A percentile compares a stretch with the other conserved stretches of the same genome.
phyloP scores from a whole-genome alignment of 208 protist genomes.

The Trypanosoma mega region DNA sequence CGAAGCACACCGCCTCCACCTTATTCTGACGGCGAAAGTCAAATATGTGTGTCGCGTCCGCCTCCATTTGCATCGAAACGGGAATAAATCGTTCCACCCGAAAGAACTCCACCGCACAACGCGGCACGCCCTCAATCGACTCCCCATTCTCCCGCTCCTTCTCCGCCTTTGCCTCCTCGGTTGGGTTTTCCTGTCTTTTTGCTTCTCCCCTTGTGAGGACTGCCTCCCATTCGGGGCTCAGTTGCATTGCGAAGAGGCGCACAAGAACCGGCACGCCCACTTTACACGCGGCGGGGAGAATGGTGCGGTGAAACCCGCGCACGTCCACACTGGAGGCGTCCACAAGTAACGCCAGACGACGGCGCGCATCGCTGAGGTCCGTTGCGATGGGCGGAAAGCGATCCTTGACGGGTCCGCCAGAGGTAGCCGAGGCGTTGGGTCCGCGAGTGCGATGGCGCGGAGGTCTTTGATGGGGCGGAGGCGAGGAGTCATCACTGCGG shows the following conservation, averaged over 20 bases:
- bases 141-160: neutral
- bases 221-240: constrained; percentile 64
- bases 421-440: neutral
- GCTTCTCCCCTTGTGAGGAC: constrained; percentile 27
- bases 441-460: neutral
- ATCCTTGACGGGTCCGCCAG: constrained; percentile 67
- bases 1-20: constrained; percentile 80
- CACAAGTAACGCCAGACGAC: constrained; percentile 74
- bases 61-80: constrained; percentile 86
- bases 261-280: constrained; percentile 80
- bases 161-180: neutral
- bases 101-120: constrained; percentile 62
- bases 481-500: neutral
- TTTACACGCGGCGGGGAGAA: constrained; percentile 62
- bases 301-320: constrained; percentile 45
- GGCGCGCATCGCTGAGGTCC: constrained; percentile 65
- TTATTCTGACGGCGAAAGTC: constrained; percentile 71
- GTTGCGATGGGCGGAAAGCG: constrained; percentile 60
- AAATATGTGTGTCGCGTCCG: constrained; percentile 82
- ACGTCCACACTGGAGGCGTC: constrained; percentile 61
- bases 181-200: constrained; percentile 8
- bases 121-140: neutral
- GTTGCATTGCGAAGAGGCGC: constrained; percentile 72
- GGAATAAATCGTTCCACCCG: constrained; percentile 87
- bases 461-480: neutral